phyloP scores from a whole-genome alignment of 495 filamentous ascomycete species.

The Apodospora peruviana region DNA sequence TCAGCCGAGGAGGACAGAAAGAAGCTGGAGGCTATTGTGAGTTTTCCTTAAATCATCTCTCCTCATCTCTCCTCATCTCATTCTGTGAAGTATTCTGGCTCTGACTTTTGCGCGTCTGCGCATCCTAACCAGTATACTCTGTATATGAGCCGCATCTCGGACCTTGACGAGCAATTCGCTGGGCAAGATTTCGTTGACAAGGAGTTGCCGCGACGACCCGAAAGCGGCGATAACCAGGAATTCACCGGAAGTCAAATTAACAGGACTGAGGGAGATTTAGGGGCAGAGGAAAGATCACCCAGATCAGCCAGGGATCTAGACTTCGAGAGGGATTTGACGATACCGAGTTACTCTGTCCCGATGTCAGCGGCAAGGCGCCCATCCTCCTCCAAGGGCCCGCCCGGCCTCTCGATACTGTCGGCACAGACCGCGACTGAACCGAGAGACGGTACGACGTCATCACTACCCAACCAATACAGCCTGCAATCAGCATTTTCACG shows the following conservation, averaged over 20 bases:
- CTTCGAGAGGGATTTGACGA: conserved; percentile 6
- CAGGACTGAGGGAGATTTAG: conserved; percentile 29
- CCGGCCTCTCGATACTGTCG: conserved; percentile 10
- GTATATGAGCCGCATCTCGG: conserved; percentile 80
- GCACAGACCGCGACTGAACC: conserved; percentile 4
- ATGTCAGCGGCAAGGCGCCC: conserved; percentile 12
- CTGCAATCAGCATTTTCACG: conserved; percentile 45
- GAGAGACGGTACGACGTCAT: conserved; percentile 13
- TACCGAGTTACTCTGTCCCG: conserved; percentile 27
- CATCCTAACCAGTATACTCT: conserved; percentile 90
- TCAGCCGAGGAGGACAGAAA: conserved; percentile 74
- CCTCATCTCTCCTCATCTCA: neutral
- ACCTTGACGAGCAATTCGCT: conserved; percentile 67
- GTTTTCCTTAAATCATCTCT: conserved; percentile 28
- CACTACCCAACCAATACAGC: conserved; percentile 24
- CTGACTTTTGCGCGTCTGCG: too few relatives aligned
- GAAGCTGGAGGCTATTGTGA: conserved; percentile 86
- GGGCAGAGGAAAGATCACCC: neutral
- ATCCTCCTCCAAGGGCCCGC: conserved; percentile 4
- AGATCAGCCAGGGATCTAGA: conserved; percentile 2
- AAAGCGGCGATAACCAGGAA: conserved; percentile 47
- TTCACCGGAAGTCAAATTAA: conserved; percentile 41
- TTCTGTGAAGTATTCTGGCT: neutral
- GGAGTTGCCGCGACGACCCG: conserved; percentile 71
- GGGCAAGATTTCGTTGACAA: conserved; percentile 56